Evolutionary conservation across 371 early-diverging fungal genomes (phyloP).

Genomic region (Catenaria anguillulae): DNA sequence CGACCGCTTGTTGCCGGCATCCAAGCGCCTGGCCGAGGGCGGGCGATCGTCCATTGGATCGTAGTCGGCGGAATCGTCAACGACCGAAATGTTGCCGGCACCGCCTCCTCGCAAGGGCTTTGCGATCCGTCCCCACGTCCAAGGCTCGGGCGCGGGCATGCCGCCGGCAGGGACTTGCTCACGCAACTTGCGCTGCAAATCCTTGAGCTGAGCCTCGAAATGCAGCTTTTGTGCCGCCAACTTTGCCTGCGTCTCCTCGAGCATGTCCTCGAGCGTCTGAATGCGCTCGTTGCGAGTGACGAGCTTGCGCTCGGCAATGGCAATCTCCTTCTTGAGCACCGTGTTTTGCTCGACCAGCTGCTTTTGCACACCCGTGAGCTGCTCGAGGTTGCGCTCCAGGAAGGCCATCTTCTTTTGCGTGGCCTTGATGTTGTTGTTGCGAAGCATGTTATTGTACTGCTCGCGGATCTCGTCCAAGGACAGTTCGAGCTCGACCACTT

Average conservation of each 20-base stretch:
- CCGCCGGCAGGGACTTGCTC: conserved; percentile 2
- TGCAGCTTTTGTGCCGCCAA: conserved; percentile 18
- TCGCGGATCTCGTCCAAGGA: conserved; percentile 81
- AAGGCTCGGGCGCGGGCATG: not conserved
- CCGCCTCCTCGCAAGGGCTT: conserved; percentile 84
- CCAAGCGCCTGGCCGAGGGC: not conserved
- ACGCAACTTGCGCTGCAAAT: conserved; percentile 26
- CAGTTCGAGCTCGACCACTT: conserved; percentile 88
- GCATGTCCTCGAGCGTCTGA: conserved; percentile 62
- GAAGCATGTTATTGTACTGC: conserved; percentile 67
- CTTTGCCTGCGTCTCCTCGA: conserved; percentile 50
- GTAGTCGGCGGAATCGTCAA: not conserved
- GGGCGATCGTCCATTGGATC: not conserved
- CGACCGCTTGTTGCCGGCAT: conserved; percentile 3
- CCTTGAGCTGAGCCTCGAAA: conserved; percentile 63
- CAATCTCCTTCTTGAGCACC: conserved; percentile 78
- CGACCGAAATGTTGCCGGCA: conserved; percentile 13
- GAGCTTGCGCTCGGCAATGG: conserved; percentile 78
- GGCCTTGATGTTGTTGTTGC: conserved; percentile 61
- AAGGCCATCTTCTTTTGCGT: conserved; percentile 89
- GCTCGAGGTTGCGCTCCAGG: conserved; percentile 86
- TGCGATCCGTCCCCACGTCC: conserved; percentile 53
- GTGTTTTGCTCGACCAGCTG: conserved; percentile 89
- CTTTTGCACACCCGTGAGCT: conserved; percentile 83
- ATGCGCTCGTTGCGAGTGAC: conserved; percentile 85